These are phyloP conservation scores for Metschnikowia proteae DNA, from an alignment of 805 yeast genomes.

Conservation along the genomic window DNA sequence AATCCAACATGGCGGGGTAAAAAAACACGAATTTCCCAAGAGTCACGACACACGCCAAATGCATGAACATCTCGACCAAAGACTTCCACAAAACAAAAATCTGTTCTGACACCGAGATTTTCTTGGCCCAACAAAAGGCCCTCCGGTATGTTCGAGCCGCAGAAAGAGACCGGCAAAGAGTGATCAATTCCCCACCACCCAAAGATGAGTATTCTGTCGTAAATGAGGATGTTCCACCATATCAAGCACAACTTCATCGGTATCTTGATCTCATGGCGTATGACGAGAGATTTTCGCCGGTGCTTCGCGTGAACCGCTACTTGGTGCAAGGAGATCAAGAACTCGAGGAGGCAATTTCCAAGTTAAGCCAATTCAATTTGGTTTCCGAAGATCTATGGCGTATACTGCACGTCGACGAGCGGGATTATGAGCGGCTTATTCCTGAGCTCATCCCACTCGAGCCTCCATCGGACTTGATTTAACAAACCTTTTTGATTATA, in stretches of 20 bases:
- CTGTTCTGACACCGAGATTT: not conserved
- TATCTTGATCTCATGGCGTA: slow-evolving; percentile 22
- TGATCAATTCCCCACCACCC: slow-evolving; percentile 10
- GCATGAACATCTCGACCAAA: no score
- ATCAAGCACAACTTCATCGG: slow-evolving; percentile 20
- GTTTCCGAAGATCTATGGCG: slow-evolving; percentile 25
- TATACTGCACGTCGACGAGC: slow-evolving; percentile 24
- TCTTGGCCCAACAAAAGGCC: slow-evolving; percentile 6
- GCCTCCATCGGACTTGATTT: not conserved
- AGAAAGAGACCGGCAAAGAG: slow-evolving; percentile 16
- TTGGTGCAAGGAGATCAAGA: slow-evolving; percentile 18
- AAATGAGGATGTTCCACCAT: slow-evolving; percentile 21
- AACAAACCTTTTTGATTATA: no score
- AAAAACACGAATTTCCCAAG: no score
- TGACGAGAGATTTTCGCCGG: slow-evolving; percentile 24
- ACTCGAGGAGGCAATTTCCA: slow-evolving; percentile 19
- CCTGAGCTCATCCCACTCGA: slow-evolving; percentile 20
- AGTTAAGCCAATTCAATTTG: slow-evolving; percentile 19
- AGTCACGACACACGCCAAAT: no score
- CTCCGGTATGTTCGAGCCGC: slow-evolving; percentile 14
- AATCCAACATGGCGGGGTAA: not conserved
- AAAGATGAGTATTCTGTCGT: slow-evolving; percentile 11
- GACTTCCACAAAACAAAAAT: not conserved
- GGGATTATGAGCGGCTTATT: slow-evolving; percentile 22
- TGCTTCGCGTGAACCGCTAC: slow-evolving; percentile 22